Percentiles rank a stretch among this genome's conserved stretches.
Conservation (phyloP, 768 basidiomycete genomes). For the Pleurotus ostreatus region DNA sequence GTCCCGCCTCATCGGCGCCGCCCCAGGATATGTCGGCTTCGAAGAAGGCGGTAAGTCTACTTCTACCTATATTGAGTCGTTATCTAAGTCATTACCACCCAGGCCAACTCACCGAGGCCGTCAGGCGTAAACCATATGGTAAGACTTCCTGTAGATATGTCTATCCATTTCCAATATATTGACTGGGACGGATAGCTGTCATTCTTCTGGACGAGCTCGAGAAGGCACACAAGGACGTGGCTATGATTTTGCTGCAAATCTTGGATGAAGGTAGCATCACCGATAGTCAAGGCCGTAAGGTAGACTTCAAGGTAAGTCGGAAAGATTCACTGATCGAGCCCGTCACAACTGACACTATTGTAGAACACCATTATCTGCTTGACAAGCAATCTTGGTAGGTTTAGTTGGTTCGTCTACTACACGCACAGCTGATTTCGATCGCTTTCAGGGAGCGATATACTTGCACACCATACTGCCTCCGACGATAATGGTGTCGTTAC, state of each 20-base stretch:
- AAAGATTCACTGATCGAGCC: background rate
- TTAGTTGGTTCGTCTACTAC: background rate
- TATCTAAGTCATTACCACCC: background rate
- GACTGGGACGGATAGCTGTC: constrained; percentile 41
- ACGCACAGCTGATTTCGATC: background rate
- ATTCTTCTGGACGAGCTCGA: constrained; percentile 85
- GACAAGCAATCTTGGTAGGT: constrained; percentile 79
- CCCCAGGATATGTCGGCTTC: constrained; percentile 91
- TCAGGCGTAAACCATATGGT: constrained; percentile 88
- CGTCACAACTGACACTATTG: background rate
- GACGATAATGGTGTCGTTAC: constrained; percentile 63
- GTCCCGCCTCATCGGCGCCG: constrained; percentile 86
- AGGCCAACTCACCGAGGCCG: constrained; percentile 87
- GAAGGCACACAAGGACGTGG: constrained; percentile 93
- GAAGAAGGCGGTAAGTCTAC: constrained; percentile 61
- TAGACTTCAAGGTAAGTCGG: constrained; percentile 78
- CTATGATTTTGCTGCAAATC: constrained; percentile 88
- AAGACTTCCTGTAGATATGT: constrained; percentile 12
- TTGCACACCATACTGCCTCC: constrained; percentile 64
- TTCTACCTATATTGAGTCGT: background rate
- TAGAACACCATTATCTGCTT: constrained; percentile 90
- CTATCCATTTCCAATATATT: background rate
- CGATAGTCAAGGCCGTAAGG: constrained; percentile 88
- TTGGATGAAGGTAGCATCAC: constrained; percentile 88
- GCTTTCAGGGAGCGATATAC: constrained; percentile 55